Base-by-base conservation (phyloP, 2,329 filamentous ascomycete species). In the Aspergillus niger region DNA sequence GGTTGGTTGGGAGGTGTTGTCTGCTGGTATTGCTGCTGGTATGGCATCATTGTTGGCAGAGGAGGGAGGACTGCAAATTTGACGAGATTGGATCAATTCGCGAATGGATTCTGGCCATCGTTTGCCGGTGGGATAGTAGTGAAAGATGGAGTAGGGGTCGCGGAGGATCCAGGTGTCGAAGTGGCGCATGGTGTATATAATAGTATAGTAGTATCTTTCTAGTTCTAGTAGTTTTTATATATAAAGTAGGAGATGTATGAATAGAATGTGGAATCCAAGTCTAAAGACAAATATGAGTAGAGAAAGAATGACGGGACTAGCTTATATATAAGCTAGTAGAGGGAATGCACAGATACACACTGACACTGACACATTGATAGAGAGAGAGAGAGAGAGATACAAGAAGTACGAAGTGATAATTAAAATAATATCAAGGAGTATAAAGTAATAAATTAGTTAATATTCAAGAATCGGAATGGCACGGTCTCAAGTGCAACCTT, bases 141-240 rank as follows among this genome's bases (percentile, higher is more conserved):
- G 74, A 63, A 70, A 76, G 63, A 77, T 76, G 17, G 73, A 75
- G 60, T 76, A 77, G 44, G 74, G 74, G 56, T 77, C 74, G 22
- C 74, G 72, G 20, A 77, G 64, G 62, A 76, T 58, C 74, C 74
- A 77, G 57, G 74, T 65, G 55, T 77, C 74, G 63, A 77, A 76
- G 60, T 77, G 74, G 50, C 74, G 72, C 74, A 76, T 76, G 26
- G 48, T 63, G 53, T 36, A 30, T 30, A 5, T 11, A 15, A 32
- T 22, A 6, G 4, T 52, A 26, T 30, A 7, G 20, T 20, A 20
- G 20, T 55, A n/a, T 48, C 15, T 52, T 13, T 47, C 11, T 32
- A 30, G 11, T 36, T 36, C 32, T 36, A 36, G 11, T 36, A 11
- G 11, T 36, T 36, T 36, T 26, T 20, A 26, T 26, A 26, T 26